Evolutionary conservation across 1,139 yeast species (phyloP).

Genomic region (Yamadazyma diddensiae): DNA sequence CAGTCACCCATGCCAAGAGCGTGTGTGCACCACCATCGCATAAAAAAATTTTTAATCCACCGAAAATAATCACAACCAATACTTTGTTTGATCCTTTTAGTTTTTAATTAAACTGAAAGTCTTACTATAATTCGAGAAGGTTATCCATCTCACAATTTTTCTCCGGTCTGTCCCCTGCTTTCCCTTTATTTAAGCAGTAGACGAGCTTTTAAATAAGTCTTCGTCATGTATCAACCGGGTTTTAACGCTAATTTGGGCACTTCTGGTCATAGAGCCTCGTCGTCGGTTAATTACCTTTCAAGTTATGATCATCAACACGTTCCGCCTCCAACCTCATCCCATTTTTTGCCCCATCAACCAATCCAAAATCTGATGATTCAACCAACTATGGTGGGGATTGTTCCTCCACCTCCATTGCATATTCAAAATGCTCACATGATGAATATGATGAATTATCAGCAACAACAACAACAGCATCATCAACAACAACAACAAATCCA

Average conservation of each 20-base stretch:
- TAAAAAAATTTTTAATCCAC: conserved; percentile 4
- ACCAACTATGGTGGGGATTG: conserved; percentile 18
- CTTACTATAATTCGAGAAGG: conserved; percentile 1
- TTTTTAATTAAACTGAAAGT: conserved; percentile 15
- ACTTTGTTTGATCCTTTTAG: conserved; percentile 10
- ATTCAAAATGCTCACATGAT: conserved; percentile 6
- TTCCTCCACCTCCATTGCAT: conserved; percentile 15
- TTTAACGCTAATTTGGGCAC: conserved; percentile 31
- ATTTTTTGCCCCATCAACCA: conserved; percentile 11
- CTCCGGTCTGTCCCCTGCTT: neutral
- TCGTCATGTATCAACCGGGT: conserved; percentile 22
- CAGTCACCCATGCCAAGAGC: neutral
- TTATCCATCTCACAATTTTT: neutral
- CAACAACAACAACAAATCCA: conserved; percentile 2
- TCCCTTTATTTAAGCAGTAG: neutral
- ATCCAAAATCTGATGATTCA: conserved; percentile 6
- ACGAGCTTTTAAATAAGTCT: conserved; percentile 44
- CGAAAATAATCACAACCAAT: too few species aligned
- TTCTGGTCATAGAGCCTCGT: conserved; percentile 37
- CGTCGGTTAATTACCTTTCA: conserved; percentile 25
- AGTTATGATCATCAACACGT: conserved; percentile 5
- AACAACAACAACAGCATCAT: conserved; percentile 3
- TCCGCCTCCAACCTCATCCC: conserved; percentile 13
- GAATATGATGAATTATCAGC: neutral
- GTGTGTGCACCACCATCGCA: conserved; percentile 4